phyloP scores from a whole-genome alignment of 1,139 yeast species.

The Meyerozyma carpophila region DNA sequence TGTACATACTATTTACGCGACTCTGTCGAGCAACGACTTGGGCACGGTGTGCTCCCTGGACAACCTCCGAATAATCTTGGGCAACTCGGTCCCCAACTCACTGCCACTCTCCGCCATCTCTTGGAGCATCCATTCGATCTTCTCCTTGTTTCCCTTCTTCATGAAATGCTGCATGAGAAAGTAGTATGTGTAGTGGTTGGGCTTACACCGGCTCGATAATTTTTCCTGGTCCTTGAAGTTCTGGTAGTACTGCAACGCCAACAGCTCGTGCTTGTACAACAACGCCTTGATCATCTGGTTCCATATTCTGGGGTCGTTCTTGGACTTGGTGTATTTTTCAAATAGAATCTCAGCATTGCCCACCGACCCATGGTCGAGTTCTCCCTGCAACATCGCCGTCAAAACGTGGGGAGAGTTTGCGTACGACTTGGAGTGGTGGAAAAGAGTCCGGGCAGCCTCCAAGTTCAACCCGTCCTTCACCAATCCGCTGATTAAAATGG shows the following conservation, averaged over 20 bases:
- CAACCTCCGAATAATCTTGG: constrained; percentile 22
- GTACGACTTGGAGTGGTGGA: constrained; percentile 32
- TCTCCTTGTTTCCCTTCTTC: constrained; percentile 24
- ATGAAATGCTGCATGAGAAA: constrained; percentile 45
- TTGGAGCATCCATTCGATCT: constrained; percentile 32
- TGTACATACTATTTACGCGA: constrained; percentile 1
- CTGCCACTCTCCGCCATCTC: constrained; percentile 23
- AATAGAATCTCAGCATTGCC: constrained; percentile 46
- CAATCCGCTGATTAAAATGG: constrained; percentile 55
- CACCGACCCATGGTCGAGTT: constrained; percentile 45
- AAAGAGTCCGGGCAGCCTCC: constrained; percentile 50
- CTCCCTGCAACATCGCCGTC: constrained; percentile 56
- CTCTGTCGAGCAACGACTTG: constrained; percentile 5
- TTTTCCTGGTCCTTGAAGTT: constrained; percentile 19
- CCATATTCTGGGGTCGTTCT: constrained; percentile 44
- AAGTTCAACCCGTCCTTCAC: constrained; percentile 42
- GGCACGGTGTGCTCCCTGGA: constrained; percentile 9
- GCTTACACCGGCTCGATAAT: constrained; percentile 18
- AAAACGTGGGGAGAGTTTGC: constrained; percentile 38
- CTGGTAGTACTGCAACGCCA: constrained; percentile 38
- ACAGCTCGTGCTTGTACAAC: constrained; percentile 26
- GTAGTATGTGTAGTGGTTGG: constrained; percentile 56
- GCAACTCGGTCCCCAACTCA: constrained; percentile 38
- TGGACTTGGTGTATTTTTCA: constrained; percentile 29
- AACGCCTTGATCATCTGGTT: constrained; percentile 55